Evolutionary conservation across 306 rosid genomes (phyloP).

Genomic region (Cicer cuneatum): DNA sequence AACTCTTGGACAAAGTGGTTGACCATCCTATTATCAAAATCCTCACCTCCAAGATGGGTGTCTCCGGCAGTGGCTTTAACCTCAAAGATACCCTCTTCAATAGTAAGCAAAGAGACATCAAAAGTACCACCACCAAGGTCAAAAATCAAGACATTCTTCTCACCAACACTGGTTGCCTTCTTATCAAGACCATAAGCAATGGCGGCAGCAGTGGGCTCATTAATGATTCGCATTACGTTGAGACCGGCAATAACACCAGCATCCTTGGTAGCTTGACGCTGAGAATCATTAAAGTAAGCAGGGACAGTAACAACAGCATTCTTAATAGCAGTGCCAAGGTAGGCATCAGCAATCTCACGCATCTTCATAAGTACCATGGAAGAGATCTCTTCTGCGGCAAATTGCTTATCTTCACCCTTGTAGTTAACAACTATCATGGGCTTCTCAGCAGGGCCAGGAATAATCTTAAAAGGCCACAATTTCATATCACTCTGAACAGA

Average conservation of each 20-base stretch:
- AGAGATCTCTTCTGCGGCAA: constrained; percentile 71
- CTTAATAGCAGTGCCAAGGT: constrained; percentile 62
- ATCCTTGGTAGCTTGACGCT: constrained; percentile 80
- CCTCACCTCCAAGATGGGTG: constrained; percentile 73
- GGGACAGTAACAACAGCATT: constrained; percentile 78
- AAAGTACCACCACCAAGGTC: constrained; percentile 71
- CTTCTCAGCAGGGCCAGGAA: constrained; percentile 65
- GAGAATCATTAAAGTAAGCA: constrained; percentile 72
- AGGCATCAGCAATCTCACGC: constrained; percentile 83
- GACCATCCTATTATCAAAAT: constrained; percentile 57
- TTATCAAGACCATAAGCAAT: constrained; percentile 79
- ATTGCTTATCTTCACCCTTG: constrained; percentile 75
- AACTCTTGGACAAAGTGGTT: constrained; percentile 74
- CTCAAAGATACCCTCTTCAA: constrained; percentile 81
- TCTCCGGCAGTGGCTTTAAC: constrained; percentile 80
- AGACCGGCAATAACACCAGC: constrained; percentile 77
- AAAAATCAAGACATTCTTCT: constrained; percentile 71
- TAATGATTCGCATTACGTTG: constrained; percentile 64
- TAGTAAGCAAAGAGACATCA: constrained; percentile 69
- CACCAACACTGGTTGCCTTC: constrained; percentile 78
- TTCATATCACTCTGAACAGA: constrained; percentile 69
- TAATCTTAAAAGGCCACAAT: constrained; percentile 72
- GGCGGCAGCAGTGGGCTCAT: constrained; percentile 71
- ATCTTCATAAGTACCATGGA: constrained; percentile 74
- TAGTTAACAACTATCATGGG: constrained; percentile 64